phyloP scores from a whole-genome alignment of 306 rosid genomes.

The Styphnolobium japonicum region DNA sequence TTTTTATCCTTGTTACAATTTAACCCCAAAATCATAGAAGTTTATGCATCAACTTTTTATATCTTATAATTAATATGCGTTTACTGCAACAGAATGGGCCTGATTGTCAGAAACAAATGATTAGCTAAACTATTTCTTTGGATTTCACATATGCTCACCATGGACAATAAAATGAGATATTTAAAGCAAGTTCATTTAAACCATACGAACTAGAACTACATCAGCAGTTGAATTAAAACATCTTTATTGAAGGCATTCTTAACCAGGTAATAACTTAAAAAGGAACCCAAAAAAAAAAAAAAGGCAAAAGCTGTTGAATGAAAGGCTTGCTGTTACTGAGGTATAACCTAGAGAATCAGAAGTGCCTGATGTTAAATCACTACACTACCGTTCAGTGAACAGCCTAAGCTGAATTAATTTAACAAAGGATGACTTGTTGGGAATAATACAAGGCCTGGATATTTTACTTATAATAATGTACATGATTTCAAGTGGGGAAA shows the following conservation, averaged over 20 bases:
- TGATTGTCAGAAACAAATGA: background rate
- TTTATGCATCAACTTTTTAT: background rate
- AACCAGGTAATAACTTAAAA: background rate
- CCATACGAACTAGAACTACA: background rate
- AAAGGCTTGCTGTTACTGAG: background rate
- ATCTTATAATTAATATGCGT: background rate
- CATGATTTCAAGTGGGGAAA: slow-evolving; percentile 17
- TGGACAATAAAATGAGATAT: background rate
- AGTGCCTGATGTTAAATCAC: background rate
- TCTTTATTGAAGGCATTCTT: background rate
- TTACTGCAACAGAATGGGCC: background rate
- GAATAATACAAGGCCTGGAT: slow-evolving; percentile 1
- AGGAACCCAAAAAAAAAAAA: background rate
- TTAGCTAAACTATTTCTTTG: background rate
- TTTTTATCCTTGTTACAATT: background rate
- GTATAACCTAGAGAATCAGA: background rate
- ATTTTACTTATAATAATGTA: slow-evolving; percentile 18
- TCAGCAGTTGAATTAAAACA: slow-evolving; percentile 4
- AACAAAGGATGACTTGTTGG: background rate
- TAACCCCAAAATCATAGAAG: background rate
- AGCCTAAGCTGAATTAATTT: slow-evolving; percentile 13
- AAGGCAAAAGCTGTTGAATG: background rate
- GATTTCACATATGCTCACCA: background rate
- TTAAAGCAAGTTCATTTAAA: background rate
- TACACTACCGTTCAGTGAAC: slow-evolving; percentile 7